Evolutionary conservation across 495 filamentous ascomycete genomes (phyloP).

Genomic region (Bombardia bombarda): DNA sequence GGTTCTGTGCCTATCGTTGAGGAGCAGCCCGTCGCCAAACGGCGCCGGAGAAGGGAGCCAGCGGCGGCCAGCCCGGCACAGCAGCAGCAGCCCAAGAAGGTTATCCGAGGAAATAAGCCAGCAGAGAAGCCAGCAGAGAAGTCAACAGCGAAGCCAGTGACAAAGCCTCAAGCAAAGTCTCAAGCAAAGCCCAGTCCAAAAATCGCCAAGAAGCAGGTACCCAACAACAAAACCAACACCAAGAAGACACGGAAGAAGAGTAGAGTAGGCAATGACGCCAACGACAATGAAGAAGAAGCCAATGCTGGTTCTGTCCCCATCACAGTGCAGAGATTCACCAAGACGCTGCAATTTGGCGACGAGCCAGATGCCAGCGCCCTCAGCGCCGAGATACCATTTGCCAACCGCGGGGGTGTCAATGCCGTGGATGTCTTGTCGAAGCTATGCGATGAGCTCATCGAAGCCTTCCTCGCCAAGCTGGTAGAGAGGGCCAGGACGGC

Average conservation of each 20-base stretch:
- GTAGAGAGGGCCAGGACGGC: conserved; percentile 28
- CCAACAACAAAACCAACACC: conserved; percentile 7
- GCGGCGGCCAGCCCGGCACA: conserved; percentile 22
- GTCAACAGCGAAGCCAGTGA: background rate
- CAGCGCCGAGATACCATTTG: conserved; percentile 38
- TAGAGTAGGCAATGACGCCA: conserved; percentile 4
- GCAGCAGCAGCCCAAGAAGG: conserved; percentile 25
- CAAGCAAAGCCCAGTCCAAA: background rate
- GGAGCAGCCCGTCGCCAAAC: conserved; percentile 21
- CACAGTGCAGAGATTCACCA: conserved; percentile 40
- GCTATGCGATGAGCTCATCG: conserved; percentile 60
- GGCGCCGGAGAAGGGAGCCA: conserved; percentile 20
- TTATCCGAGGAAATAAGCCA: conserved; percentile 1
- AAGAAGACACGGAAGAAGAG: conserved; percentile 11
- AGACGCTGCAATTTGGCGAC: conserved; percentile 11
- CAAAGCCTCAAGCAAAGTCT: background rate
- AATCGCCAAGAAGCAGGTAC: conserved; percentile 14
- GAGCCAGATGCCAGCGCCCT: conserved; percentile 32
- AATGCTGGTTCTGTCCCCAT: conserved; percentile 27
- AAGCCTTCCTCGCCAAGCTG: conserved; percentile 39
- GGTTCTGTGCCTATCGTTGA: too few species aligned
- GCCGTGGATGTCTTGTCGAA: conserved; percentile 61
- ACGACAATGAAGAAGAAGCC: conserved; percentile 17
- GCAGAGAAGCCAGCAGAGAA: background rate
- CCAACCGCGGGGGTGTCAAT: conserved; percentile 58